phyloP scores from a whole-genome alignment of 768 basidiomycete genomes.

The Auriculariales sp. region DNA sequence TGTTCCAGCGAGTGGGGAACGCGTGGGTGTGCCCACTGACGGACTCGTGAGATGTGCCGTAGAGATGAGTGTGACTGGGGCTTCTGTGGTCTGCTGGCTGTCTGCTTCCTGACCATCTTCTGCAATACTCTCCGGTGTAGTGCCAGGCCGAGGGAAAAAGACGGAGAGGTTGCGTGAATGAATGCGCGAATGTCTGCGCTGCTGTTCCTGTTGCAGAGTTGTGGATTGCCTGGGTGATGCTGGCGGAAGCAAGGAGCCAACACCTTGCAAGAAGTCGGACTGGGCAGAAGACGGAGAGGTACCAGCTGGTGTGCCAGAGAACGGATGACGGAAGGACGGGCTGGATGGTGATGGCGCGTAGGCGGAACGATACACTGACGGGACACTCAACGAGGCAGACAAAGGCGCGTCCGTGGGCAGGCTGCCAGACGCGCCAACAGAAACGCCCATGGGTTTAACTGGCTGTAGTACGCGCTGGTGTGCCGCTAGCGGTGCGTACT shows the following conservation, averaged over 20 bases:
- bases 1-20: constrained; percentile 6
- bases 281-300: not conserved
- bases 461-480: too few relatives aligned
- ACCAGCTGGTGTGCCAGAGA: not conserved
- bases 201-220: constrained; percentile 7
- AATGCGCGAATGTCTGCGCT: constrained; percentile 46
- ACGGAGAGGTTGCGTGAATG: constrained; percentile 87
- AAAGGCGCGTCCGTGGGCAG: too few relatives aligned
- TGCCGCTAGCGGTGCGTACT: not conserved
- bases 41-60: constrained; percentile 28
- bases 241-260: not conserved
- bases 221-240: not conserved
- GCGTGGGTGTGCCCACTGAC: constrained; percentile 16
- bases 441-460: too few relatives aligned
- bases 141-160: constrained; percentile 75
- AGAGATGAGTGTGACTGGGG: constrained; percentile 33
- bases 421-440: too few relatives aligned
- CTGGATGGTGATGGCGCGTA: not conserved
- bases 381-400: not conserved
- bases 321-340: not conserved
- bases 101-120: constrained; percentile 56
- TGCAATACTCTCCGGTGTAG: constrained; percentile 41
- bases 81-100: constrained; percentile 17
- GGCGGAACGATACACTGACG: not conserved
- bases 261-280: not conserved